Evolutionary conservation across 2,329 filamentous ascomycete genomes (phyloP), one percentile per base, ranked within the genome.

Genomic region (Penicillium sp.): DNA sequence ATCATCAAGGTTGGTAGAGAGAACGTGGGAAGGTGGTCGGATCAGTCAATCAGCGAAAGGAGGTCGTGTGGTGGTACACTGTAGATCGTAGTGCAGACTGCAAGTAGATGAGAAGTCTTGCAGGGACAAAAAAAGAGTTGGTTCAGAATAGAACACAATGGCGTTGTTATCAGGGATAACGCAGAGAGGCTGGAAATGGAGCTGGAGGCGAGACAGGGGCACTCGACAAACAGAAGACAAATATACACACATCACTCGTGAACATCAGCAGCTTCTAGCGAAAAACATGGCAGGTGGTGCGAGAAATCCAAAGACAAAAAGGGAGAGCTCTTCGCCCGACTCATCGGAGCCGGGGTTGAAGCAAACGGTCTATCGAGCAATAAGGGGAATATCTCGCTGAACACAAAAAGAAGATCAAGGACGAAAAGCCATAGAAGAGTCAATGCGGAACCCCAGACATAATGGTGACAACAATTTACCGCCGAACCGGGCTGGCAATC

Each of bases 181-280:
- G 19, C 39, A 42, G 39, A 42, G 19, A 39, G 9, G 16, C 19
- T n/a, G n/a, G n/a, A 19, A 24, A n/a, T 10, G 26, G 19, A 11
- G 22, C 24, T n/a, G n/a, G 9, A 29, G 26, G n/a, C 45, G n/a
- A 47, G n/a, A 31, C 24, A 21, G 5, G 21, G 22, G 13, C 42
- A 46, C 22, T 46, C 21, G 9, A 61, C 56, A 62, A 58, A 58
- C 59, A 58, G 19, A 16, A 29, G 58, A 51, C 63, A 59, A 66
- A 58, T 57, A 65, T 61, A 65, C 62, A 65, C 63, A 67, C 66
- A 65, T 72, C 68, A 71, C 65, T 72, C 69, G 57, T 73, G 62
- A 71, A 67, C 65, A 69, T 71, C 65, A 68, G 56, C 60, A 60
- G 60, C 64, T 65, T 68, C 26, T 31, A 29, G 45, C 39, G 8